Base-by-base conservation (phyloP, 2,329 filamentous ascomycete genomes). In the Tothia fuscella region DNA sequence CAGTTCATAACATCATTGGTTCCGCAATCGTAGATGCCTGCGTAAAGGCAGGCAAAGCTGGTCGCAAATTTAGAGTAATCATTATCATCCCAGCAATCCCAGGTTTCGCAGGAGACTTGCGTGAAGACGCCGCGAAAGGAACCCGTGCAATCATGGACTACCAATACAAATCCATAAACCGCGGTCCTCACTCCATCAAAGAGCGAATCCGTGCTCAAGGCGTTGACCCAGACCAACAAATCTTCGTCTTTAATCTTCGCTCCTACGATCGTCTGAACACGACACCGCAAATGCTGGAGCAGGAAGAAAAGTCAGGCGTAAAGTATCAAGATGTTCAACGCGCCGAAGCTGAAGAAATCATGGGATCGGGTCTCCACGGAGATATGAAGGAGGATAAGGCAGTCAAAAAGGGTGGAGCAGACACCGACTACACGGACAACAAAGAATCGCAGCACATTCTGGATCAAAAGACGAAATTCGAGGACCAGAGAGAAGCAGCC, bases 101-200 rank as follows among this genome's bases (percentile, higher is more conserved):
- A 6, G 91, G 89, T 0, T 98, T 98, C 52, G 88, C 89, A 0
- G 89, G 89, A 34, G 89, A 96, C 55, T 69, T 98, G 22, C 71
- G 88, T 43, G 78, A 87, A 10, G 78, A 84, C 51, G 86, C 82
- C 16, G 89, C 89, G 0, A 76, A 76, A 1, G 89, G 89, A 7
- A 96, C 89, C 0, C 51, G 62, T 37, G 89, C 88, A 9, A 98
- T 96, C 53, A 96, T 98, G 86, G 88, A 96, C 57, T 96, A 94
- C 55, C 91, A 96, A 57, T 98, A 91, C 69, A 93, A 93, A 62
- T 93, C 86, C 0, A 93, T 98, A 49, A 85, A 82, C 54, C 80
- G 91, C 33, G 91, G 91, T 5, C 81, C 93, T 48, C 71, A 96
- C 56, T 94, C 86, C 4, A 96, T 98, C 40, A 91, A 82, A 51